These are phyloP conservation scores for Mycena capillaripes DNA, from an alignment of 768 basidiomycete genomes.

Conservation along the genomic window DNA sequence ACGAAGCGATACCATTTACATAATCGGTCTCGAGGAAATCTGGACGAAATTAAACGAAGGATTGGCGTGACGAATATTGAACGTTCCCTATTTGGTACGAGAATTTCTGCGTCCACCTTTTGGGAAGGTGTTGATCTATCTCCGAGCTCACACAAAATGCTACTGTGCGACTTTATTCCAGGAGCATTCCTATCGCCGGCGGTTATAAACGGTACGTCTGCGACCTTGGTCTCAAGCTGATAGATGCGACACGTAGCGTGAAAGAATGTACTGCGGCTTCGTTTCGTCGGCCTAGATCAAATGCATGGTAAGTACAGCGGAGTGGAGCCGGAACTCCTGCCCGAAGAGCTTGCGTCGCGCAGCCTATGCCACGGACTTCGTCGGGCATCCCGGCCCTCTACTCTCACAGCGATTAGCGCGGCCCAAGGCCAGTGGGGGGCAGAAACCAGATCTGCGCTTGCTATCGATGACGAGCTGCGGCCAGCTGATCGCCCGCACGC, in stretches of 20 bases:
- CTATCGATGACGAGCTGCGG: slow-evolving; percentile 18
- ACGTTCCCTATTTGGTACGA: not conserved
- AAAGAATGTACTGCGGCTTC: slow-evolving; percentile 4
- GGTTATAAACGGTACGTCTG: slow-evolving; percentile 7
- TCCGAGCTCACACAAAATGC: too few species aligned
- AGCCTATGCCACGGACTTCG: not conserved
- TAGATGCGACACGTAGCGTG: slow-evolving; percentile 5
- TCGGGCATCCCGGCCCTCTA: slow-evolving; percentile 6
- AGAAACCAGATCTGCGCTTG: slow-evolving; percentile 15
- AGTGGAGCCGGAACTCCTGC: not conserved
- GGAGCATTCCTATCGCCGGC: not conserved
- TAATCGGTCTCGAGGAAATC: not conserved
- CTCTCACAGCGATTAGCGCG: slow-evolving; percentile 20
- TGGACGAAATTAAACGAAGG: slow-evolving; percentile 17
- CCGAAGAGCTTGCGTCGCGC: slow-evolving; percentile 10
- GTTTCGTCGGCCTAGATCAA: slow-evolving; percentile 6
- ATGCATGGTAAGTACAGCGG: not conserved
- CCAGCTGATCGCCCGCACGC: slow-evolving; percentile 19
- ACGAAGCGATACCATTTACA: slow-evolving; percentile 8
- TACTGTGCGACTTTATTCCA: too few species aligned
- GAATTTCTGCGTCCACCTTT: too few species aligned
- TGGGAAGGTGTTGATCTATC: too few species aligned
- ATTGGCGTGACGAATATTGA: slow-evolving; percentile 10
- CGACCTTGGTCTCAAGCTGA: slow-evolving; percentile 4
- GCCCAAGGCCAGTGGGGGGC: not conserved